A percentile compares a stretch with the other conserved stretches of the same genome.
Evolutionary conservation across 2,329 filamentous ascomycete species (phyloP).

Genomic region (Fusarium sp.): DNA sequence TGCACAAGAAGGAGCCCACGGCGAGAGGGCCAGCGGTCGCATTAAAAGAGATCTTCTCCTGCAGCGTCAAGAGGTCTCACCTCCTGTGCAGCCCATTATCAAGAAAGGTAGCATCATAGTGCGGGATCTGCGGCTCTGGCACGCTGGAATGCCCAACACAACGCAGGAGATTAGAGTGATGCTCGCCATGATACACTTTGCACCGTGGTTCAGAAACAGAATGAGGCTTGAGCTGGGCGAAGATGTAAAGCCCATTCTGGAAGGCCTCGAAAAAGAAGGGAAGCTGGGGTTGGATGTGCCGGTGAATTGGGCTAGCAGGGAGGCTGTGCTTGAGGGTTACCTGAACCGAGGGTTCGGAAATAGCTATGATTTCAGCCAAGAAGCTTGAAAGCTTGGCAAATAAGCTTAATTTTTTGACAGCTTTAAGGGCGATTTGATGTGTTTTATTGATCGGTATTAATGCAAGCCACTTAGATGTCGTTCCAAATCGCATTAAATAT

Average conservation of each 20-base stretch:
- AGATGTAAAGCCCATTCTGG: slow-evolving; percentile 61
- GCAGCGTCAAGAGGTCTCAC: slow-evolving; percentile 52
- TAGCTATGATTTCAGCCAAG: slow-evolving; percentile 71
- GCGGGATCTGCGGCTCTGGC: slow-evolving; percentile 72
- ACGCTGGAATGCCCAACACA: slow-evolving; percentile 72
- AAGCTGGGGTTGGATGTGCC: slow-evolving; percentile 61
- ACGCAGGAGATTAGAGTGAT: slow-evolving; percentile 65
- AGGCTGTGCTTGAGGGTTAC: slow-evolving; percentile 61
- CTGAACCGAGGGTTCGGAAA: slow-evolving; percentile 70
- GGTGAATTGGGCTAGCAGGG: slow-evolving; percentile 60
- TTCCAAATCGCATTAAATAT: background rate
- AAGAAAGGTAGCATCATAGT: slow-evolving; percentile 68
- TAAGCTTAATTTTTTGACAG: slow-evolving; percentile 17
- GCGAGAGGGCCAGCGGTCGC: slow-evolving; percentile 64
- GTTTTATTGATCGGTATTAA: background rate
- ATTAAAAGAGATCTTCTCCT: slow-evolving; percentile 59
- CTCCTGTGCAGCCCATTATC: slow-evolving; percentile 64
- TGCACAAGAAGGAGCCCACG: slow-evolving; percentile 63
- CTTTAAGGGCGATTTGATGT: background rate
- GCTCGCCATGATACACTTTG: slow-evolving; percentile 72
- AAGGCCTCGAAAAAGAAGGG: slow-evolving; percentile 56
- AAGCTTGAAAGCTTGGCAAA: slow-evolving; percentile 38
- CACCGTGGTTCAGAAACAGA: slow-evolving; percentile 67
- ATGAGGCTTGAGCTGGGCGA: slow-evolving; percentile 68
- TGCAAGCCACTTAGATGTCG: background rate